Percentiles rank a stretch among this genome's conserved stretches.
phyloP scores from a whole-genome alignment of 768 basidiomycete genomes.

The Hygrophoropsis aurantiaca region DNA sequence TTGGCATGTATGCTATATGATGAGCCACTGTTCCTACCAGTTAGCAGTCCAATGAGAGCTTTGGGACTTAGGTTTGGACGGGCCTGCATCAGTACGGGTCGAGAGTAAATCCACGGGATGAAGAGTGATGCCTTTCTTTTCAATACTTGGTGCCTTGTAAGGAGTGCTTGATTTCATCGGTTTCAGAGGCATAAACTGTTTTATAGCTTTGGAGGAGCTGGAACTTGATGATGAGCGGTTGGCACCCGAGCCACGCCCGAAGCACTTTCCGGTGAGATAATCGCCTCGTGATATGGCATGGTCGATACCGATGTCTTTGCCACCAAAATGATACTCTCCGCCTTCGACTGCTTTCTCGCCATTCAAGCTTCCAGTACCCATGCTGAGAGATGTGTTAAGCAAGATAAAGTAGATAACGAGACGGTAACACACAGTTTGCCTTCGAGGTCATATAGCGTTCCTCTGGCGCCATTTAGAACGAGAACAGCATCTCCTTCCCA shows the following conservation, averaged over 20 bases:
- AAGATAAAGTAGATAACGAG: background rate
- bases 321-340: slow-evolving; percentile 40
- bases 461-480: slow-evolving; percentile 45
- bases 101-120: slow-evolving; percentile 40
- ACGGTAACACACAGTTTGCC: slow-evolving; percentile 56
- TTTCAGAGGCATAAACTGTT: slow-evolving; percentile 32
- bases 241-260: slow-evolving; percentile 37
- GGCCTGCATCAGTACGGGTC: slow-evolving; percentile 8
- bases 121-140: slow-evolving; percentile 34
- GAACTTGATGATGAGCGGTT: slow-evolving; percentile 13
- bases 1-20: slow-evolving; percentile 6
- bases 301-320: slow-evolving; percentile 69
- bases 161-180: slow-evolving; percentile 19
- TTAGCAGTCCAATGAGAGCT: slow-evolving; percentile 64
- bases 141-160: slow-evolving; percentile 19
- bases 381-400: slow-evolving; percentile 32
- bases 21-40: slow-evolving; percentile 44
- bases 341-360: slow-evolving; percentile 37
- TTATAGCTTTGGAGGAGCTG: slow-evolving; percentile 29
- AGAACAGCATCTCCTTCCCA: slow-evolving; percentile 87
- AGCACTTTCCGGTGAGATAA: slow-evolving; percentile 66
- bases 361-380: slow-evolving; percentile 50
- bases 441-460: slow-evolving; percentile 59
- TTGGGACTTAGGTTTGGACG: slow-evolving; percentile 10
- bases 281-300: slow-evolving; percentile 51